Base-by-base conservation (phyloP, 495 filamentous ascomycete species). In the Penicillium paradoxum region DNA sequence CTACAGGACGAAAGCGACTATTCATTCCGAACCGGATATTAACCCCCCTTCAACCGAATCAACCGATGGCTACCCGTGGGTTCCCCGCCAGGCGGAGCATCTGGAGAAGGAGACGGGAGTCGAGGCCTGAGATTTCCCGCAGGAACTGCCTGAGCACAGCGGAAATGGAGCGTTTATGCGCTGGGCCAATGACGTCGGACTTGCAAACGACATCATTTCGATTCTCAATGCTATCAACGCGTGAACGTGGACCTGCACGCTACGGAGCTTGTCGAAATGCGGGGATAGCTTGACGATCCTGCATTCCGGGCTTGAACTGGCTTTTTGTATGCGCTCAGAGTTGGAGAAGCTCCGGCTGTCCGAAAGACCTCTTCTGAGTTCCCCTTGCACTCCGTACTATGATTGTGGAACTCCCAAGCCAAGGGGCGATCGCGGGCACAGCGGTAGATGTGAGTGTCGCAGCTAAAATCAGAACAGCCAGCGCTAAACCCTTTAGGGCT, bases 391-490 rank as follows among this genome's bases (percentile, higher is more conserved):
- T 32, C 13, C 17, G 2, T 21, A 15, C 19, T n/a, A 18, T 39
- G 27, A 38, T 52, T 51, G 36, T 15, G 17, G 2, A 36, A 22
- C 5, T 7, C 15, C 25, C 3, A 34, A 9, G 4, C 1, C 6
- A 32, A 32, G 30, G 2, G 32, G 32, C 32, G 32, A 34, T 34
- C 32, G 13, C 32, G 32, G 32, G n/a, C n/a, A n/a, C n/a, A 9
- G 6, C 17, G 44, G 24, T 21, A 27, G 41, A 29, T 38, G 15
- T 52, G 55, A 62, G 56, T 51, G 52, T 41, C 47, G 62, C 62
- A 55, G 56, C 59, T 63, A 60, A 56, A 59, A 29, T 55, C 62
- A 54, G 59, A 58, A 60, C 54, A 57, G 53, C 47, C 22, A 2
- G 21, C 50, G 30, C 62, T 57, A 46, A 22, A 5, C 57, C 46